Base-by-base conservation (phyloP, 495 filamentous ascomycete genomes). In the Pyrenula aspistea region DNA sequence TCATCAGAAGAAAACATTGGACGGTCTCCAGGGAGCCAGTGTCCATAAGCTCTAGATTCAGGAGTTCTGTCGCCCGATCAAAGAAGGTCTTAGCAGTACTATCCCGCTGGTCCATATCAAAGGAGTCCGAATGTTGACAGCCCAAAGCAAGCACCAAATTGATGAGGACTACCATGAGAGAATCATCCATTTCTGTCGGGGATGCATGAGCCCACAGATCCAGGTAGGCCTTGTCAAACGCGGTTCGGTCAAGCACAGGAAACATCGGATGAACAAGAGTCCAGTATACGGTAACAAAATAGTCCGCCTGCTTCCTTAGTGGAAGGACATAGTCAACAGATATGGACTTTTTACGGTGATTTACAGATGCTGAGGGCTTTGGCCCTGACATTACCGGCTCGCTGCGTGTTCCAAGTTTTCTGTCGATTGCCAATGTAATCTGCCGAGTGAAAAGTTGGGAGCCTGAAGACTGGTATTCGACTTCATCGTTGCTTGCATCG, bases 101-200 rank as follows among this genome's bases (percentile, higher is more conserved):
- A 49, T 68, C 69, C 23, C 67, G 61, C 25, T 71, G 65, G 24
- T 64, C 65, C 0, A 69, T 66, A n/a, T 55, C 54, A 22, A 70
- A 67, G 47, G 71, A 69, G 25, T 72, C 69, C 4, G 69, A 65
- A 8, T 70, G 59, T 58, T 73, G 70, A 54, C 67, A 68, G 1
- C 68, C 60, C 12, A 75, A 53, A 0, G 72, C 72, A 50, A 75
- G 71, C 22, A 72, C 68, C 20, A 72, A 64, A 56, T 75, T 75
- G 42, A 72, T 63, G 0, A 69, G 72, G 57, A 71, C 72, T 66
- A 72, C 68, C 4, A 73, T 62, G 68, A 71, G 67, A 22, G 66
- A 68, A 47, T 75, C 68, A 42, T 42, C 31, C 12, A 63, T 60
- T 10, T 65, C 51, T 2, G 65, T 55, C 25, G 53, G 24, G 22